Conservation (phyloP, 805 yeast species). For the Candida oleophila region DNA sequence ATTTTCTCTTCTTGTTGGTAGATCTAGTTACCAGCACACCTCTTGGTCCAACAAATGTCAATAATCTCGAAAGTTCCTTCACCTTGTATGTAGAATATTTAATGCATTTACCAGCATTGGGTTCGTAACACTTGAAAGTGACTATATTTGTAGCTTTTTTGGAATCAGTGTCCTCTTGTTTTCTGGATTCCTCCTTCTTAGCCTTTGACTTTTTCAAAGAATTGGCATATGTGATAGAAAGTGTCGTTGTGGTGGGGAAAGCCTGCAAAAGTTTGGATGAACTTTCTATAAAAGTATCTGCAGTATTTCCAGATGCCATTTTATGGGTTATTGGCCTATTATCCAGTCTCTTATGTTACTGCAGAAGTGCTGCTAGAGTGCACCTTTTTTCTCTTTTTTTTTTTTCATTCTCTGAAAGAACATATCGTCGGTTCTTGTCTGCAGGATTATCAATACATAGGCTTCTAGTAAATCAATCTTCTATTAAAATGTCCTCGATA, state of each 20-base stretch:
- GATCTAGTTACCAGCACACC: conserved; percentile 43
- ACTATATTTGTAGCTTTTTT: conserved; percentile 32
- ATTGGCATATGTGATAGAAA: conserved; percentile 39
- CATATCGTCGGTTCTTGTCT: neutral
- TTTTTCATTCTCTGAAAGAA: too few relatives aligned
- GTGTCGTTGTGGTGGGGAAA: conserved; percentile 32
- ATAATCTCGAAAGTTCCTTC: conserved; percentile 72
- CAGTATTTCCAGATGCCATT: conserved; percentile 4
- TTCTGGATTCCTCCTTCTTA: conserved; percentile 2
- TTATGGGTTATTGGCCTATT: neutral
- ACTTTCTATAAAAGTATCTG: conserved; percentile 29
- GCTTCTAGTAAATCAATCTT: neutral
- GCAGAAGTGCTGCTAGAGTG: too few relatives aligned
- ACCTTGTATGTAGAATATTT: conserved; percentile 56
- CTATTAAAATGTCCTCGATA: neutral
- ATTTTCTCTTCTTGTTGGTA: conserved; percentile 11
- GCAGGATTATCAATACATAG: neutral
- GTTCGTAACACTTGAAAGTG: conserved; percentile 63
- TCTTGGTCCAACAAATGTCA: conserved; percentile 72
- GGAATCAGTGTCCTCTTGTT: conserved; percentile 11
- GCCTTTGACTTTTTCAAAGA: conserved; percentile 21
- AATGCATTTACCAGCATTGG: conserved; percentile 61
- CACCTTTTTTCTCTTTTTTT: too few relatives aligned
- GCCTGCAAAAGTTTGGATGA: conserved; percentile 34
- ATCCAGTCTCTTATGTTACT: too few relatives aligned